These are phyloP conservation scores for Torulaspora indica DNA, from an alignment of 805 yeast species.

Conservation along the genomic window DNA sequence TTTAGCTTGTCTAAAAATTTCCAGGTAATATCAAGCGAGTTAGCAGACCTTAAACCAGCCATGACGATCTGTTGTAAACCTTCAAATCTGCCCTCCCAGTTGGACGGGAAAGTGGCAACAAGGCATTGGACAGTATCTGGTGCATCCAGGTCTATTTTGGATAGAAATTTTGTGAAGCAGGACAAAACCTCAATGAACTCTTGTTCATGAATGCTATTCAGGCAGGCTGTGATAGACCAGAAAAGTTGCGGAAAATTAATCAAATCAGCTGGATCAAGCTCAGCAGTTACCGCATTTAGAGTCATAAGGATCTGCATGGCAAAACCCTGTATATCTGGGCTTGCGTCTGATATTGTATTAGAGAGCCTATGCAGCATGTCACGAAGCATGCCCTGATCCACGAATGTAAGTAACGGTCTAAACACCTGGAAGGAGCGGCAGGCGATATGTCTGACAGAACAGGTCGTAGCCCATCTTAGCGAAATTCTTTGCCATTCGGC, in stretches of 20 bases:
- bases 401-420: slow-evolving; percentile 70
- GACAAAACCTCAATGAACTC: slow-evolving; percentile 87
- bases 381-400: slow-evolving; percentile 83
- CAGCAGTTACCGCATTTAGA: slow-evolving; percentile 84
- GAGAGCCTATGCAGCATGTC: slow-evolving; percentile 93
- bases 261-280: slow-evolving; percentile 68
- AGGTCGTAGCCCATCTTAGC: slow-evolving; percentile 91
- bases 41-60: slow-evolving; percentile 78
- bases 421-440: slow-evolving; percentile 94
- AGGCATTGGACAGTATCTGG: slow-evolving; percentile 80
- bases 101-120: slow-evolving; percentile 82
- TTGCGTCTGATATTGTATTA: slow-evolving; percentile 86
- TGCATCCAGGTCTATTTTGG: slow-evolving; percentile 81
- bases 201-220: slow-evolving; percentile 85
- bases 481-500: slow-evolving; percentile 83
- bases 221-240: slow-evolving; percentile 92
- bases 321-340: slow-evolving; percentile 89
- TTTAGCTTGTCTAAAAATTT: slow-evolving; percentile 69
- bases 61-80: slow-evolving; percentile 77
- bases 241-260: slow-evolving; percentile 88
- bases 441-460: slow-evolving; percentile 95
- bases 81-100: slow-evolving; percentile 92
- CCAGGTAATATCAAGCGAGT: slow-evolving; percentile 72
- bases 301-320: slow-evolving; percentile 98
- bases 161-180: slow-evolving; percentile 72